Evolutionary conservation across 1,284 basidiomycete genomes (phyloP), one percentile per base, ranked within the genome.

Genomic region (Takashimella tepidaria): DNA sequence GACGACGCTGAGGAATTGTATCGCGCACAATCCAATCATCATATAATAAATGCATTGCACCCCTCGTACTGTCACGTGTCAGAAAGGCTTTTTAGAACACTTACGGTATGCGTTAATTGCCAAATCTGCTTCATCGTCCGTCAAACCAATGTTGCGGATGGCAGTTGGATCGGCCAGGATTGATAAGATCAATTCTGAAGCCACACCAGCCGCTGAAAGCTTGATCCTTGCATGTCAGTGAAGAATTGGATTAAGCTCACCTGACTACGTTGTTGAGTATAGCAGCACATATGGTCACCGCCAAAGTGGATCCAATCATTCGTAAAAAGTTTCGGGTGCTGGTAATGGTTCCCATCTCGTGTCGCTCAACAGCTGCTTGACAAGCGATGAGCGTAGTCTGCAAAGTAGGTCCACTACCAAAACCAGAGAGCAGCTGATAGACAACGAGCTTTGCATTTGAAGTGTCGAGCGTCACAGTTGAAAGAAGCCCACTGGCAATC

Each of bases 371-470:
- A 4, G 56, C 49, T 8, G 64, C 73, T 67, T 88, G 86, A 52
- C 87, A 83, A 27, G 77, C 67, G 20, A 68, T 60, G 1, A 68
- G 54, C 0, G 58, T 58, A 1, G 64, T 67, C 51, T 68, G 67
- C 44, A 67, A 65, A 1, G 67, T 68, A 50, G 64, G 62, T 1
- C 87, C 87, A 13, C 84, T 82, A 1, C 87, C 87, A 1, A 81
- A 67, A 0, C 85, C 87, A 1, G 82, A 79, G 1, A 88, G 66
- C 3, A 88, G 62, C 79, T 87, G 84, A 58, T 79, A 87, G 12
- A 86, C 76, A 1, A 87, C 81, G 21, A 85, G 71, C 1, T 81
- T 71, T 0, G 78, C 80, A 46, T 81, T 78, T 2, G 76, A 61
- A 0, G 84, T 81, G 6, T 72, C 65, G 1, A 76, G 74, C 0